Base-by-base conservation (phyloP, 129 eudicot genomes). In the Kitagawia praeruptora region DNA sequence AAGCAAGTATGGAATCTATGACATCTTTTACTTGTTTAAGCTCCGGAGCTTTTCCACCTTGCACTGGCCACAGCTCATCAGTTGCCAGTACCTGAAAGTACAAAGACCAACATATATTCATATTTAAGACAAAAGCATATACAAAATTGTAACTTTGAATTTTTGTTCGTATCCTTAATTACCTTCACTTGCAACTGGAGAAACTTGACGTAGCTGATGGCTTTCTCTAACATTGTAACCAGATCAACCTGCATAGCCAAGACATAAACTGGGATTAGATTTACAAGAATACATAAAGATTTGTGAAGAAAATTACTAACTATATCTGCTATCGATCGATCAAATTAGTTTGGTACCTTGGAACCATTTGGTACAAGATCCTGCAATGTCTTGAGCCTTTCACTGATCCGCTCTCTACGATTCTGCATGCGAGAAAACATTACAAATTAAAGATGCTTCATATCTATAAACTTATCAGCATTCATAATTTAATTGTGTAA, bases 161-260 rank as follows among this genome's bases (percentile, higher is more conserved):
- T 34, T 34, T 69, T 31, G 8, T 31, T 31, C 37, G 74, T 14
- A 34, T 69, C n/a, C 21, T 69, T 1, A 40, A 74, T 51, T 69
- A 95, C 98, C 97, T 92, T 95, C 86, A 92, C 98, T 92, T 95
- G 98, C 67, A 95, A 82, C 72, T 95, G 98, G 44, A 95, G 94
- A 87, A 95, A 95, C 88, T 95, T 95, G 73, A 95, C 98, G 76
- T 95, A 95, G 67, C 96, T 83, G 79, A 92, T 95, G 73, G 97
- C 98, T 83, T 95, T 95, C 85, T 95, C 98, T 79, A 95, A 67
- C 98, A 95, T 95, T 58, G 98, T 95, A 18, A 95, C 98, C 88
- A 95, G 82, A 92, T 95, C 98, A 90, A 95, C 98, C 98, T 95
- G 85, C 79, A 81, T 11, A 56, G 9, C 40, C 73, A 31, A 27